Base-by-base conservation (phyloP, 345 rosid genomes). In the Hirschfeldia incana region DNA sequence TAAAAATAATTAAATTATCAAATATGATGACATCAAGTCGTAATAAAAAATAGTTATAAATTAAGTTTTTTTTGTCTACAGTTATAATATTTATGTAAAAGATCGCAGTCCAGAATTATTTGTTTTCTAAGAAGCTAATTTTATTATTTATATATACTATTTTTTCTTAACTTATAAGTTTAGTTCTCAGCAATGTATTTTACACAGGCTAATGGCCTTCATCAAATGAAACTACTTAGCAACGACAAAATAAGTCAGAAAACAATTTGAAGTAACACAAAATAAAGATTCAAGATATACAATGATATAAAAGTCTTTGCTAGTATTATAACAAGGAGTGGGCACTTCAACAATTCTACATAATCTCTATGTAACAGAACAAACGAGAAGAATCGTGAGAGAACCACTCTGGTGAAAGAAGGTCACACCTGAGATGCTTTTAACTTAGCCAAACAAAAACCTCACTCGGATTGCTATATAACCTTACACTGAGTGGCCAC, bases 331-430 rank as follows among this genome's bases (percentile, higher is more conserved):
- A 60, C 15, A 72, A 32, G 32, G 34, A 32, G 67, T 17, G 6
- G 60, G 13, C 28, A 73, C 4, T 73, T 42, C 68, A 73, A 42
- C 46, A 73, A 44, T 21, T 79, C 74, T 79, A 79, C 82, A 79
- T 73, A 67, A 34, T 67, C 82, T 44, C 78, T 67, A 60, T 67
- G 26, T 66, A 32, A 36, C 33, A 42, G 21, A 73, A 60, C 32
- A 72, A 61, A 67, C 44, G 61, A 6, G 30, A 55, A 26, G 61
- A 72, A 55, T 55, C 76, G 51, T 62, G 70, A 46, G 66, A 55
- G 59, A 37, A 72, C 65, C 36, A 16, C 67, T 78, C 21, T 30
- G 61, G 15, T 39, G 67, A 39, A 60, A n/a, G 57, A 49, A 4
- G 11, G 57, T 8, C 57, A 51, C 2, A 51, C 57, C 57, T 51